Evolutionary conservation across 2,329 filamentous ascomycete species (phyloP).

Genomic region (Fonsecaea monophora): DNA sequence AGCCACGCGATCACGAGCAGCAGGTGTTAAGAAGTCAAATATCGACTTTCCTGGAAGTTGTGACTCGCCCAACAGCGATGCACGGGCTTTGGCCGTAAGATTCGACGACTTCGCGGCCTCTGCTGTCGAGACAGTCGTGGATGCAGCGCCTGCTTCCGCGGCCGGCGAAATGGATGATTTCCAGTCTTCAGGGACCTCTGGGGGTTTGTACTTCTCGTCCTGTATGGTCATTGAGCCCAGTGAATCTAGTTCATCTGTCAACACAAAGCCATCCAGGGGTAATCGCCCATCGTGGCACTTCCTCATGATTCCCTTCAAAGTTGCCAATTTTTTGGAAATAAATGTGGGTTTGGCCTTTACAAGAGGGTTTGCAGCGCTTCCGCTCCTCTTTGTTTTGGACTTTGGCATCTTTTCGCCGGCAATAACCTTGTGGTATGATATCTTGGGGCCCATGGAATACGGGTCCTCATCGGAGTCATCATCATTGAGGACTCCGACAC

Average conservation of each 20-base stretch:
- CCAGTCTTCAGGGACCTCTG: constrained; percentile 67
- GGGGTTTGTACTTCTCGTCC: constrained; percentile 54
- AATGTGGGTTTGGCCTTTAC: constrained; percentile 74
- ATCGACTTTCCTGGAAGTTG: constrained; percentile 89
- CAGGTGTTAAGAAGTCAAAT: constrained; percentile 86
- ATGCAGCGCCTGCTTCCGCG: constrained; percentile 4
- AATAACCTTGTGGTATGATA: constrained; percentile 82
- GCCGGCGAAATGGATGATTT: constrained; percentile 61
- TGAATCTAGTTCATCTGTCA: constrained; percentile 63
- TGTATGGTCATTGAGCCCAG: constrained; percentile 55
- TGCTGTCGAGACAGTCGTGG: constrained; percentile 62
- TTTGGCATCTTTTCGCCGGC: constrained; percentile 83
- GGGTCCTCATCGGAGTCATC: constrained; percentile 94
- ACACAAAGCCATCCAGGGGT: constrained; percentile 56
- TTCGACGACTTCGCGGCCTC: constrained; percentile 79
- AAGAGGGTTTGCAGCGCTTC: constrained; percentile 67
- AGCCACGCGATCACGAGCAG: constrained; percentile 77
- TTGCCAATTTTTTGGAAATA: constrained; percentile 68
- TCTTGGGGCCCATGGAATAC: constrained; percentile 88
- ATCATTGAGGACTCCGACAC: constrained; percentile 88
- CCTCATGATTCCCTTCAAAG: constrained; percentile 57
- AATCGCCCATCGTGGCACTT: constrained; percentile 81
- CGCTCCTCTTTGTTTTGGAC: constrained; percentile 59
- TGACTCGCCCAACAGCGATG: constrained; percentile 79
- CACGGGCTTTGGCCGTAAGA: constrained; percentile 77